These are phyloP conservation scores for Limnanthes douglasii DNA, from an alignment of 345 rosid genomes.

Conservation along the genomic window DNA sequence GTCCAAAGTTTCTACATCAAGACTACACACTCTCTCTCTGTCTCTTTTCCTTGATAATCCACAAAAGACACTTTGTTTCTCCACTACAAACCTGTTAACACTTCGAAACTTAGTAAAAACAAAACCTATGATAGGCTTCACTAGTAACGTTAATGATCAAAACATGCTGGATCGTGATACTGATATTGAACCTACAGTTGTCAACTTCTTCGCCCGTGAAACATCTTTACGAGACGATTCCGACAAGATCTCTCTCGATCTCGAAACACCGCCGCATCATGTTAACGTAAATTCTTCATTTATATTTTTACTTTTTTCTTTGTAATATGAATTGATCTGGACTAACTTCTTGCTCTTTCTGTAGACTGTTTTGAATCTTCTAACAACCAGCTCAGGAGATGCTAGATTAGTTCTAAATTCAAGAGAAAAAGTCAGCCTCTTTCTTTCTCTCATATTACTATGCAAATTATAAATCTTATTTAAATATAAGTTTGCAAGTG, in stretches of 20 bases:
- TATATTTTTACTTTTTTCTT: not conserved
- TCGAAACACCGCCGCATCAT: not conserved
- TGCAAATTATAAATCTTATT: not conserved
- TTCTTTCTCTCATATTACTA: too few relatives aligned
- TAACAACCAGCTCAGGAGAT: constrained; percentile 13
- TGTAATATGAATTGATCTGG: not conserved
- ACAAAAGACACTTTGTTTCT: too few relatives aligned
- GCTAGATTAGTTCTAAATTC: constrained; percentile 16
- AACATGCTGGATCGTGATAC: too few relatives aligned
- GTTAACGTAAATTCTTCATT: constrained; percentile 10
- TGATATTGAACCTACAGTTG: too few relatives aligned
- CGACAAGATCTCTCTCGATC: not conserved
- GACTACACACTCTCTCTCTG: not conserved
- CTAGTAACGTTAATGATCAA: too few relatives aligned
- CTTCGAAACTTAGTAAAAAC: constrained; percentile 12
- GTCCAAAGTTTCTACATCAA: not conserved
- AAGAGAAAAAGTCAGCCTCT: too few relatives aligned
- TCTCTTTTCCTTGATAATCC: not conserved
- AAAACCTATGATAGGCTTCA: too few relatives aligned
- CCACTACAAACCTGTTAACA: too few relatives aligned
- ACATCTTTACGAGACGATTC: not conserved
- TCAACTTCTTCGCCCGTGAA: constrained; percentile 18
- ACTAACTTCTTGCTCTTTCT: not conserved
- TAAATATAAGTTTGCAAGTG: not conserved
- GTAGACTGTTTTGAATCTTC: constrained; percentile 31